Evolutionary conservation across 106 monocot species (phyloP), one percentile per base, ranked within the genome.

Genomic region (Acorus calamus): DNA sequence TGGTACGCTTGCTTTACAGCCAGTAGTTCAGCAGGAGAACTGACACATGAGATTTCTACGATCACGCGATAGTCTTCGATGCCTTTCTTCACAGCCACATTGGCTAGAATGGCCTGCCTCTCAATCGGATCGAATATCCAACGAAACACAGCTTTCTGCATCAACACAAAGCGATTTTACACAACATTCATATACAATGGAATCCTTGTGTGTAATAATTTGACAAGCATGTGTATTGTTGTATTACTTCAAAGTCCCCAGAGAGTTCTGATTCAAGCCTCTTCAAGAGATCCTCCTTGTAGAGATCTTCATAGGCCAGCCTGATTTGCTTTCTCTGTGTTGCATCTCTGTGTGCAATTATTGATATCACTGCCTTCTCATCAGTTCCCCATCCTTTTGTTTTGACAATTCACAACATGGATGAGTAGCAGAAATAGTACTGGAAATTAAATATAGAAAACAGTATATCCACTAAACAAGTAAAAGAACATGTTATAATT

Each of bases 201-300:
- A 52, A 3, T 4, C 12, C 6, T 4, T 0, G 14, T 6, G 42
- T 3, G 8, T 4, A 9, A 4, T 58, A 5, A 14, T 50, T 49
- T 4, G 14, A 41, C 14, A 11, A 12, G 4, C 42, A 9, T 43
- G 61, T 9, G 44, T 6, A 46, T 10, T 3, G 42, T 47, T 52
- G 11, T 2, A 42, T 44, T 66, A 77, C 87, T 85, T 98, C 91
- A 59, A 92, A 81, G 53, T 85, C 69, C 46, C 96, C 96, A 4
- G 69, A 69, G 61, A 98, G 82, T 71, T 98, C 96, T 5, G 92
- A 92, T 65, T 91, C 83, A 6, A 98, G 87, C 11, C 91, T 65
- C 74, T 81, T 88, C 69, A 85, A 69, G 66, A 98, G 78, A 56
- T 74, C 76, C 60, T 92, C 96, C 4, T 83, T 77, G 81, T 74